Evolutionary conservation across 768 basidiomycete genomes (phyloP).

Genomic region (Naganishia vishniacii): DNA sequence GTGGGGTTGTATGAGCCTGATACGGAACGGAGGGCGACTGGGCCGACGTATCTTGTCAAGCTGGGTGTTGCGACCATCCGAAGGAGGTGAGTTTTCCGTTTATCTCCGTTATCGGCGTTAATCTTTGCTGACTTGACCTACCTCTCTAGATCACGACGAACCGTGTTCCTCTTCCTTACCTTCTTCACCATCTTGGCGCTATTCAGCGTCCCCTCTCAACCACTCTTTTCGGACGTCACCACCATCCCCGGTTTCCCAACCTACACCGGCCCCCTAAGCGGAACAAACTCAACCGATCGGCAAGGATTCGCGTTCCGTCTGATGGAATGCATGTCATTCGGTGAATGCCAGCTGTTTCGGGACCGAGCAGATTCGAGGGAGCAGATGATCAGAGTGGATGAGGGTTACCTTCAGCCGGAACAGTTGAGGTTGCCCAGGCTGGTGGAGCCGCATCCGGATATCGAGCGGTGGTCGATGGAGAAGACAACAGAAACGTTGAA

Average conservation of each 20-base stretch:
- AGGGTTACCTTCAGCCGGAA: neutral
- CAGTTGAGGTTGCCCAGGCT: neutral
- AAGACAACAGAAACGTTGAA: neutral
- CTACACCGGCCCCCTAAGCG: neutral
- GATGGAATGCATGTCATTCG: neutral
- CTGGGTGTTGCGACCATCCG: neutral
- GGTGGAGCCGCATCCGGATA: neutral
- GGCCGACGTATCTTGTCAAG: neutral
- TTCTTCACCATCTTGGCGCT: neutral
- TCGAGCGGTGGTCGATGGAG: neutral
- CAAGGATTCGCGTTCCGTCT: neutral
- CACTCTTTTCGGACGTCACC: neutral
- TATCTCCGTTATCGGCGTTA: neutral
- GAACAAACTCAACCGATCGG: neutral
- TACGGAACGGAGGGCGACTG: neutral
- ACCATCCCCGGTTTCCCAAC: neutral
- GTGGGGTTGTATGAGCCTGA: neutral
- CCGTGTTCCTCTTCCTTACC: neutral
- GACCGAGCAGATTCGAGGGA: neutral
- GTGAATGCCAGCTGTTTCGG: neutral
- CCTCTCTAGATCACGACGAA: neutral
- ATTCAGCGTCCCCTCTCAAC: neutral
- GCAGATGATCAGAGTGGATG: neutral
- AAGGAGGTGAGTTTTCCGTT: neutral
- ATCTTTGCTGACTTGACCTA: neutral